Percentiles rank a stretch among this genome's conserved stretches.
Conservation (phyloP, 768 basidiomycete species). For the Neoboletus brunneissimus region DNA sequence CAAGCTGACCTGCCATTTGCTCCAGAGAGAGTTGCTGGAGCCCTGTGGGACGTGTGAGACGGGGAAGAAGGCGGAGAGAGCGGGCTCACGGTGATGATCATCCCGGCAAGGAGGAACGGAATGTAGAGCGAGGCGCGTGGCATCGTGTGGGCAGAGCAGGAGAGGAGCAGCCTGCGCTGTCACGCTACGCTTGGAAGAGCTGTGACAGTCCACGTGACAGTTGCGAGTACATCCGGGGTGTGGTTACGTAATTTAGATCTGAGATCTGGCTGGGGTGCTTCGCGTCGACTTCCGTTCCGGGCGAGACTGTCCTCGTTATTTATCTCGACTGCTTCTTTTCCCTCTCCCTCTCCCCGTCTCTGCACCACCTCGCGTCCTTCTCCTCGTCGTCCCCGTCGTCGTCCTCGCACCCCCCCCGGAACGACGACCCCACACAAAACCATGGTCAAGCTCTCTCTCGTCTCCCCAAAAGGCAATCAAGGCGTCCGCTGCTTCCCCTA, state of each 20-base stretch:
- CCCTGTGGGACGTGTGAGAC: constrained; percentile 43
- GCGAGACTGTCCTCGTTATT: constrained; percentile 28
- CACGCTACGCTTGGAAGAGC: constrained; percentile 5
- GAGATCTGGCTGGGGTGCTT: constrained; percentile 31
- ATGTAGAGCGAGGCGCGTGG: constrained; percentile 59
- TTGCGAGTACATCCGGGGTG: not conserved
- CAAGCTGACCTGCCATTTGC: constrained; percentile 70
- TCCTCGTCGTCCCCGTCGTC: constrained; percentile 19
- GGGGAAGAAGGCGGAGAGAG: not conserved
- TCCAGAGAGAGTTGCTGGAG: constrained; percentile 77
- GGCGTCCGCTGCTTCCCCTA: constrained; percentile 71
- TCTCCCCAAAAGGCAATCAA: constrained; percentile 68
- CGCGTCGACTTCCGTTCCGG: constrained; percentile 30
- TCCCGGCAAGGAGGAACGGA: constrained; percentile 82
- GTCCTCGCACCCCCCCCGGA: constrained; percentile 10
- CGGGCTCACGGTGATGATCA: constrained; percentile 77
- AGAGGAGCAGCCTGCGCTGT: constrained; percentile 3
- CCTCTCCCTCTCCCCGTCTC: constrained; percentile 18
- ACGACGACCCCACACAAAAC: constrained; percentile 16
- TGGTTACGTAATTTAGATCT: constrained; percentile 15
- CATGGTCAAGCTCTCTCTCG: constrained; percentile 71
- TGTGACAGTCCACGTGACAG: constrained; percentile 23
- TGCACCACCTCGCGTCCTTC: constrained; percentile 8
- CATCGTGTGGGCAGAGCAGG: constrained; percentile 42
- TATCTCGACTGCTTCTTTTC: constrained; percentile 34